These are phyloP conservation scores for Nannochloris sp. DNA, from an alignment of 139 green algal species.

Conservation along the genomic window DNA sequence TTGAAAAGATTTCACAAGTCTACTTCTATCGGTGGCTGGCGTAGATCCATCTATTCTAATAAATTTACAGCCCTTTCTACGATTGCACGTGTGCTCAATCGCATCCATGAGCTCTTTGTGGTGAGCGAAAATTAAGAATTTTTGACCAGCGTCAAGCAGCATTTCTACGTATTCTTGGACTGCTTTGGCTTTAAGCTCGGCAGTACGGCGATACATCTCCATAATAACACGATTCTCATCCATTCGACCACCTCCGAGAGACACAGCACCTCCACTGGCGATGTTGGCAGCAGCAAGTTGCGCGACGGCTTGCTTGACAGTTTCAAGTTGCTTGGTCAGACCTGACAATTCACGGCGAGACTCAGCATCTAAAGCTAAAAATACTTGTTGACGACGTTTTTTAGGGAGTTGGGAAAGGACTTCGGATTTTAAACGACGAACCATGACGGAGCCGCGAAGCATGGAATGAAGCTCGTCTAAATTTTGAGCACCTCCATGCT, in stretches of 20 bases:
- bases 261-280: background rate
- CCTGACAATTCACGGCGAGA: slow-evolving; percentile 26
- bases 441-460: slow-evolving; percentile 72
- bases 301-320: slow-evolving; percentile 9
- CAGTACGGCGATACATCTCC: slow-evolving; percentile 56
- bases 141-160: slow-evolving; percentile 58
- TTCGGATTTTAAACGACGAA: slow-evolving; percentile 83
- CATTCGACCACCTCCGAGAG: slow-evolving; percentile 1
- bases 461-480: slow-evolving; percentile 74
- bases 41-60: slow-evolving; percentile 87
- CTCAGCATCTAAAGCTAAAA: slow-evolving; percentile 24
- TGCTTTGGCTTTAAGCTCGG: slow-evolving; percentile 54
- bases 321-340: slow-evolving; percentile 20
- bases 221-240: slow-evolving; percentile 40
- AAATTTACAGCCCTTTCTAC: slow-evolving; percentile 37
- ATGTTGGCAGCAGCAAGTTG: slow-evolving; percentile 1
- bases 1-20: slow-evolving; percentile 53
- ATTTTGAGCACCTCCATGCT: slow-evolving; percentile 54
- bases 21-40: slow-evolving; percentile 39
- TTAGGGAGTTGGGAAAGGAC: slow-evolving; percentile 85
- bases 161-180: slow-evolving; percentile 56
- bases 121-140: slow-evolving; percentile 94
- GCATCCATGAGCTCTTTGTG: slow-evolving; percentile 47
- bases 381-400: slow-evolving; percentile 81
- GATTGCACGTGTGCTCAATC: slow-evolving; percentile 50